Evolutionary conservation across 2,329 filamentous ascomycete species (phyloP).

Genomic region (Apiospora saccharicola): DNA sequence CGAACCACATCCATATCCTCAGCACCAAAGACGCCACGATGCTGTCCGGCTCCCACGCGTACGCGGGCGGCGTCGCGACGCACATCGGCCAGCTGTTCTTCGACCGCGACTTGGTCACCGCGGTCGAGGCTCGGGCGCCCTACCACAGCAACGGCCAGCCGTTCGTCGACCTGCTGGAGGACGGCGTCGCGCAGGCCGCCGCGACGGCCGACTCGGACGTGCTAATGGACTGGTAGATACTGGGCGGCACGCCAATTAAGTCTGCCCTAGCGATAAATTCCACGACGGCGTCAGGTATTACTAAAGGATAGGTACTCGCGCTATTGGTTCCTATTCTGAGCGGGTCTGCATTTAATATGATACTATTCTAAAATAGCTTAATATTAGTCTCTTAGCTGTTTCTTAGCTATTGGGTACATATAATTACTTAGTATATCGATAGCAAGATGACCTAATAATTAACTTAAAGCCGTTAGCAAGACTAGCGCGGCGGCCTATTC

Average conservation of each 20-base stretch:
- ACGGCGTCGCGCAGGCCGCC: neutral
- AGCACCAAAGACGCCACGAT: conserved; percentile 50
- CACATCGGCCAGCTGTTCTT: conserved; percentile 74
- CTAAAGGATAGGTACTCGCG: no score
- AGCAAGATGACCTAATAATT: no score
- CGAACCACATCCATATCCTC: conserved; percentile 57
- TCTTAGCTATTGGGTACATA: no score
- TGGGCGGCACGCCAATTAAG: conserved; percentile 16
- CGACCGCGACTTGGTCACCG: conserved; percentile 62
- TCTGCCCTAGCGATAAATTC: no score
- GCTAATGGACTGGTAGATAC: conserved; percentile 12
- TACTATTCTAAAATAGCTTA: no score
- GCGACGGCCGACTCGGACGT: conserved; percentile 1
- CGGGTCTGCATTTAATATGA: no score
- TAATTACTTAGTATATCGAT: no score
- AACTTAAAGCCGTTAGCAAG: no score
- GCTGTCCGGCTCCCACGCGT: conserved; percentile 47
- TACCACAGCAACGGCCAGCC: conserved; percentile 2
- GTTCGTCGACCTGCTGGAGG: neutral
- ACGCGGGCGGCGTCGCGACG: conserved; percentile 56
- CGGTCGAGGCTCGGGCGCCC: neutral
- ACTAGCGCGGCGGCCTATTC: no score
- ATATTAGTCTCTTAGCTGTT: no score
- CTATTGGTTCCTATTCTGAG: no score
- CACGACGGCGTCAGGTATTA: no score